phyloP scores from a whole-genome alignment of 352 stramenopile species.

The Pythium insidiosum region DNA sequence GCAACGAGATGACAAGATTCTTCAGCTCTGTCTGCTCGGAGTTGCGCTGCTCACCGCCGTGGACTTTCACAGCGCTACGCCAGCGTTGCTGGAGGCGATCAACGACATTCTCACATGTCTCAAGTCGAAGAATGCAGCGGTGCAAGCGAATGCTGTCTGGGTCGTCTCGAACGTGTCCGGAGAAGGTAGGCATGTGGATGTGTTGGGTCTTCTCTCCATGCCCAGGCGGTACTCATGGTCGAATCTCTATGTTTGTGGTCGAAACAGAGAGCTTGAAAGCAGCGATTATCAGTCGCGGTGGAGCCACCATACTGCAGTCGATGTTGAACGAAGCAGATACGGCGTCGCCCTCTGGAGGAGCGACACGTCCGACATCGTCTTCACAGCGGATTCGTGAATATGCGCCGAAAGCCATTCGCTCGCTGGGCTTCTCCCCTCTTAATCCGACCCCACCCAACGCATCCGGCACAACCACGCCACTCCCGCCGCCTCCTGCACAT shows the following conservation, averaged over 20 bases:
- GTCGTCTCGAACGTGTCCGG: conserved; percentile 65
- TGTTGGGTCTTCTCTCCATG: conserved; percentile 2
- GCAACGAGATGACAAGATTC: conserved; percentile 57
- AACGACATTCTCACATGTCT: conserved; percentile 36
- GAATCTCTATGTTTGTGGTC: not conserved
- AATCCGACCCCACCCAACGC: no score
- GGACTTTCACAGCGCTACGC: conserved; percentile 20
- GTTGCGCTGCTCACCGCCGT: conserved; percentile 47
- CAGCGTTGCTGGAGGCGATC: conserved; percentile 27
- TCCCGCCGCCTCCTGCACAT: no score
- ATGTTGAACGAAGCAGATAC: conserved; percentile 47
- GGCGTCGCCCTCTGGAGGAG: not conserved
- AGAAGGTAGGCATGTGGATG: conserved; percentile 23
- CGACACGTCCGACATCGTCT: conserved; percentile 37
- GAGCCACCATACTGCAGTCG: conserved; percentile 46
- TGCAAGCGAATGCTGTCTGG: conserved; percentile 72
- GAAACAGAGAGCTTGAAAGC: conserved; percentile 36
- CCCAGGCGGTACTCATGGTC: not conserved
- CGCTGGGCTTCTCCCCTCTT: conserved; percentile 48
- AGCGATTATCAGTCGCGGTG: conserved; percentile 40
- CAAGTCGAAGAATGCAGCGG: conserved; percentile 34
- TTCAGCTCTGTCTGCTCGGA: conserved; percentile 55
- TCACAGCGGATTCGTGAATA: conserved; percentile 71
- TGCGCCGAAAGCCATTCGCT: conserved; percentile 64
- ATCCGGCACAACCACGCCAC: no score